Evolutionary conservation across 2,329 filamentous ascomycete species (phyloP).

Genomic region (Ophiostoma ulmi): DNA sequence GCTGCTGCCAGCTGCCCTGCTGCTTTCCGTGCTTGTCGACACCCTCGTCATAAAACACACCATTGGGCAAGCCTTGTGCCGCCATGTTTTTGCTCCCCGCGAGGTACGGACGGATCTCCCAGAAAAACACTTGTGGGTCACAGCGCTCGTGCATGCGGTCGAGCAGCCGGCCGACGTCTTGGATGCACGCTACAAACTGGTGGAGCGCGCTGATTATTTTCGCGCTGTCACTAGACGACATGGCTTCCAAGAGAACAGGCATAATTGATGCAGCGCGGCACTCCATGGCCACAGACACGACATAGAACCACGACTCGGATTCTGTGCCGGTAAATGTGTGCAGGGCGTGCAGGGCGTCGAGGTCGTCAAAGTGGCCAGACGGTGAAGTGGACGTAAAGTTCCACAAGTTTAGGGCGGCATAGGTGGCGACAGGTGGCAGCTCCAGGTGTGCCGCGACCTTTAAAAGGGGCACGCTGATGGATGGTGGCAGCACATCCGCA

Average conservation of each 20-base stretch:
- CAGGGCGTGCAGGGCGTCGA: constrained; percentile 65
- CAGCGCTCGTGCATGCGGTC: constrained; percentile 86
- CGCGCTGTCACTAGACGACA: constrained; percentile 36
- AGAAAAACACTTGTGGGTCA: constrained; percentile 81
- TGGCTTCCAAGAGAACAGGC: constrained; percentile 70
- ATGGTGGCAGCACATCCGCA: constrained; percentile 69
- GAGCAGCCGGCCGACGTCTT: constrained; percentile 62
- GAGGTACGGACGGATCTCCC: constrained; percentile 79
- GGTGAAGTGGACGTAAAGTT: constrained; percentile 58
- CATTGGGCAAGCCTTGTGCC: constrained; percentile 65
- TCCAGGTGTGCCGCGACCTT: constrained; percentile 67
- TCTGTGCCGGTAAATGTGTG: constrained; percentile 82
- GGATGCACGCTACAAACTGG: constrained; percentile 60
- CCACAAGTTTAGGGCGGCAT: constrained; percentile 82
- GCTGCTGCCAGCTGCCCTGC: constrained; percentile 63
- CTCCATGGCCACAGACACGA: constrained; percentile 85
- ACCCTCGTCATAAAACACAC: constrained; percentile 72
- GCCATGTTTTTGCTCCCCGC: constrained; percentile 92
- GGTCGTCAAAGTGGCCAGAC: constrained; percentile 43
- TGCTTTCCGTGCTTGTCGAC: constrained; percentile 46
- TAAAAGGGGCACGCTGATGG: constrained; percentile 73
- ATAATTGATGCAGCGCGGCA: constrained; percentile 70
- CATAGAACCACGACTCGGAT: constrained; percentile 93
- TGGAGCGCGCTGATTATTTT: constrained; percentile 47
- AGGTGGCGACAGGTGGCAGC: constrained; percentile 84